Conservation (phyloP, 257 asterid genomes). For the Eucommia ulmoides region DNA sequence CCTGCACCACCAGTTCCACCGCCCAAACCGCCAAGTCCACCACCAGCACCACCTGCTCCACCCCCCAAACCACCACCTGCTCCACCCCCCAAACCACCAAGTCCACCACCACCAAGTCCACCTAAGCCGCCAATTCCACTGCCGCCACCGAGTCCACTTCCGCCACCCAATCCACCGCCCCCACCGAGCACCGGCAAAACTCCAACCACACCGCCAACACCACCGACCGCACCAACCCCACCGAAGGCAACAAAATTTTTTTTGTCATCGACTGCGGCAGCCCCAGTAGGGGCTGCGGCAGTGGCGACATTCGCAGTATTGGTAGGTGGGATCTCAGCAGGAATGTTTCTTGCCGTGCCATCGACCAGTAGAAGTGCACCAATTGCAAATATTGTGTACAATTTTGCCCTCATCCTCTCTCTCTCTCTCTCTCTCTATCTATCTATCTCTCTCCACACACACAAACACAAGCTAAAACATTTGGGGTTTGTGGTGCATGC, state of each 20-base stretch:
- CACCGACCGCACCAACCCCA: slow-evolving; percentile 13
- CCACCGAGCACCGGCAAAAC: slow-evolving; percentile 10
- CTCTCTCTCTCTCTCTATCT: no score
- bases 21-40: background rate
- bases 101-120: slow-evolving; percentile 34
- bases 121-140: slow-evolving; percentile 41
- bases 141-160: slow-evolving; percentile 7
- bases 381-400: background rate
- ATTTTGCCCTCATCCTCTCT: slow-evolving; percentile 1
- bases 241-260: background rate
- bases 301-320: background rate
- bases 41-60: background rate
- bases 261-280: background rate
- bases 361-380: background rate
- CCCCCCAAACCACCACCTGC: slow-evolving; percentile 17
- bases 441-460: no score
- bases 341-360: background rate
- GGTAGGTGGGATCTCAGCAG: no score
- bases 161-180: slow-evolving; percentile 17
- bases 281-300: background rate
- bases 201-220: background rate
- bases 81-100: slow-evolving; percentile 17
- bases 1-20: background rate
- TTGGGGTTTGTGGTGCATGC: no score
- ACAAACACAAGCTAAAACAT: background rate